Percentiles rank a stretch among this genome's conserved stretches.
These are phyloP conservation scores for Coemansia sp. DNA, from an alignment of 192 early-diverging fungal species.

Conservation along the genomic window DNA sequence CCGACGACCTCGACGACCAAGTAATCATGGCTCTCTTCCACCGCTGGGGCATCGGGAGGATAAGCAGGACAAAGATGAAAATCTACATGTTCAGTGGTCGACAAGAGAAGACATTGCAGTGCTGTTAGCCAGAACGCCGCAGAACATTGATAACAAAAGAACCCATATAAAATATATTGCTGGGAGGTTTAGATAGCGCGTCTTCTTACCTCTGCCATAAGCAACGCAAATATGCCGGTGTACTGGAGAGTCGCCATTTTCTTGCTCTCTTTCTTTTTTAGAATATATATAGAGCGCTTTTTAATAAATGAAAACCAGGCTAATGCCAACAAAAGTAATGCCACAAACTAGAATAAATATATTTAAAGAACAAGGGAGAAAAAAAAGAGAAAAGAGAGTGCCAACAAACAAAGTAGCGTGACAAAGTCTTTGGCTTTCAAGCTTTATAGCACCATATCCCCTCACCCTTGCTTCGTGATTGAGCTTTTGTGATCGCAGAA, in stretches of 20 bases:
- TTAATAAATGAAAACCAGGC: slow-evolving; percentile 3
- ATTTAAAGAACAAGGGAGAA: background rate
- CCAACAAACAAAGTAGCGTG: background rate
- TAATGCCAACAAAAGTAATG: background rate
- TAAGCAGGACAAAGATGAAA: slow-evolving; percentile 38
- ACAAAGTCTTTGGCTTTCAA: background rate
- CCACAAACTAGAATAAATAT: background rate
- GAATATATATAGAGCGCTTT: too few species aligned
- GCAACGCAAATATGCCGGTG: slow-evolving; percentile 45
- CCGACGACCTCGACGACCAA: slow-evolving; percentile 35
- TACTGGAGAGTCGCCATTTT: slow-evolving; percentile 50
- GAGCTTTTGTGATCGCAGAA: background rate
- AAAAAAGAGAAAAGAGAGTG: background rate
- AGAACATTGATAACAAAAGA: too few species aligned
- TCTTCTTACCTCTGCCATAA: slow-evolving; percentile 42
- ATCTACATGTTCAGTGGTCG: too few species aligned
- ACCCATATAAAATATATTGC: too few species aligned
- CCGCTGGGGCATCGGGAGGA: slow-evolving; percentile 46
- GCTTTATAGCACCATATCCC: background rate
- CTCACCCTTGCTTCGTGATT: background rate
- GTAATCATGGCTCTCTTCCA: slow-evolving; percentile 49
- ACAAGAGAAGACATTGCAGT: background rate
- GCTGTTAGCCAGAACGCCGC: too few species aligned
- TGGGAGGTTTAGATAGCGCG: too few species aligned
- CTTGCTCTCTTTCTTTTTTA: background rate